Evolutionary conservation across 495 filamentous ascomycete species (phyloP).

Genomic region (Xylaria telfairii): DNA sequence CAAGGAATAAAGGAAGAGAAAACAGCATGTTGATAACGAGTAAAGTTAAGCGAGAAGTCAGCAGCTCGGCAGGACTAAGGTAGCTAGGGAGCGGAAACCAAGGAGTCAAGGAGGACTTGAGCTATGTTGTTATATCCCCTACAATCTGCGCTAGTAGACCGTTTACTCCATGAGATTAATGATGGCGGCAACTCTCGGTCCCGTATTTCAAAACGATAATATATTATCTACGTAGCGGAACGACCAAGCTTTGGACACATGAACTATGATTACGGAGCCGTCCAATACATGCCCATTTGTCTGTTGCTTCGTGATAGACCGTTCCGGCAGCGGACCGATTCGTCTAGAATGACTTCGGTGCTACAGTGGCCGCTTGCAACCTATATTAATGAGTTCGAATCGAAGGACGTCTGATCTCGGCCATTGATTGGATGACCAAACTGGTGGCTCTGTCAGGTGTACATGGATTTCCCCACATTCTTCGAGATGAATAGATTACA

Average conservation of each 20-base stretch:
- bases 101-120: not conserved
- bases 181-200: not conserved
- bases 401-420: not conserved
- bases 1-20: constrained; percentile 36
- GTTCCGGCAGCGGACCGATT: constrained; percentile 9
- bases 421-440: constrained; percentile 1
- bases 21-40: constrained; percentile 38
- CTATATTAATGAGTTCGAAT: not conserved
- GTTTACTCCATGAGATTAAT: not conserved
- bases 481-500: constrained; percentile 17
- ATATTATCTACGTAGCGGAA: not conserved
- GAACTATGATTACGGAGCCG: not conserved
- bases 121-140: constrained; percentile 4
- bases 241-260: not conserved
- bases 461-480: constrained; percentile 21
- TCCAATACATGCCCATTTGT: too few relatives aligned
- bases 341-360: constrained; percentile 6
- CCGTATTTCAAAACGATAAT: not conserved
- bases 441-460: constrained; percentile 15
- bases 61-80: too few relatives aligned
- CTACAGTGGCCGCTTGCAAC: not conserved
- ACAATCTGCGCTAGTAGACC: not conserved
- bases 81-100: not conserved
- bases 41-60: not conserved
- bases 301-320: not conserved